Conservation (phyloP, 2,329 filamentous ascomycete species). For the Aspergillus calidoustus region DNA sequence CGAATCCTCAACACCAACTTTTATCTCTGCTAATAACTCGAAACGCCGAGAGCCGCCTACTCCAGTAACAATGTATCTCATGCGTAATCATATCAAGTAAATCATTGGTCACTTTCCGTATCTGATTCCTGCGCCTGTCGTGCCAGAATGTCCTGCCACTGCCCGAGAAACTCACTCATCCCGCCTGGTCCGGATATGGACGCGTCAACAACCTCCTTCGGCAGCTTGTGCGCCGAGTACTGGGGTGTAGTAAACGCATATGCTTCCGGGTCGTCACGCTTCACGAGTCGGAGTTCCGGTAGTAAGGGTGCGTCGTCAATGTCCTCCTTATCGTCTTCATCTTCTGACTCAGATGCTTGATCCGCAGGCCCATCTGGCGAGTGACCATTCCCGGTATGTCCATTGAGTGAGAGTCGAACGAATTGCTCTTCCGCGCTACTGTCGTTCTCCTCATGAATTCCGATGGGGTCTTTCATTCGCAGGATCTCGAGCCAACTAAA, state of each 20-base stretch:
- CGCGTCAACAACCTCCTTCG: conserved; percentile 84
- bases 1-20: background rate
- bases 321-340: conserved; percentile 55
- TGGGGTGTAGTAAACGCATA: conserved; percentile 83
- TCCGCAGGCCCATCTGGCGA: conserved; percentile 31
- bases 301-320: conserved; percentile 56
- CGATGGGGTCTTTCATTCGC: conserved; percentile 60
- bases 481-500: conserved; percentile 91
- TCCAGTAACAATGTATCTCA: background rate
- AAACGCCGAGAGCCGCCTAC: conserved; percentile 18
- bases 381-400: conserved; percentile 22
- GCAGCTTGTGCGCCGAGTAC: conserved; percentile 94
- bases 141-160: conserved; percentile 68
- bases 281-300: conserved; percentile 81
- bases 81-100: background rate
- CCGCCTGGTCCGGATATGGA: conserved; percentile 70
- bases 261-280: conserved; percentile 83
- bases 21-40: background rate
- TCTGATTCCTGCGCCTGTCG: conserved; percentile 46
- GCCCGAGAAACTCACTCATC: conserved; percentile 77
- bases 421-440: conserved; percentile 34
- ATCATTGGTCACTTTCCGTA: conserved; percentile 35
- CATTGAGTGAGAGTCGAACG: conserved; percentile 41
- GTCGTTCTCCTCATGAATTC: conserved; percentile 41
- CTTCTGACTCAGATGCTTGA: conserved; percentile 43